phyloP scores from a whole-genome alignment of 148 eudicot genomes.

The Cornus kousa region DNA sequence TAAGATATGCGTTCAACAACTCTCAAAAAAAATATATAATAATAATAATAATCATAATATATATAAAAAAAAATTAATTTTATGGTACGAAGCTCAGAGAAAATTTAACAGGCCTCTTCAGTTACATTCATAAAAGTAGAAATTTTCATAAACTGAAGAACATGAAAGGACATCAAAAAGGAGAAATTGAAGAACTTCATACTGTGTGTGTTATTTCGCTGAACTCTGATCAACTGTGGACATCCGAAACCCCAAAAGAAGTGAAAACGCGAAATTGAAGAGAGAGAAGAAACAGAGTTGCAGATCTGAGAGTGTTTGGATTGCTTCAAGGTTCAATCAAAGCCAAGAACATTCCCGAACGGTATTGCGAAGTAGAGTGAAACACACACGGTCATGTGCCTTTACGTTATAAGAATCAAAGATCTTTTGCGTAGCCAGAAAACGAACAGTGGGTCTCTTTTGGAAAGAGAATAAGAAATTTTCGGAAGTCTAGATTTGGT shows the following conservation, averaged over 20 bases:
- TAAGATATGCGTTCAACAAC: neutral
- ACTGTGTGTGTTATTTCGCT: neutral
- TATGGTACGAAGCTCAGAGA: neutral
- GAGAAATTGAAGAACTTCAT: neutral
- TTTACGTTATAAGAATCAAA: neutral
- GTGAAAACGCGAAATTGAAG: neutral
- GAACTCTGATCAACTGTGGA: neutral
- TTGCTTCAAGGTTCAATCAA: conserved; percentile 10
- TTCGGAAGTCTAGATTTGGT: no score
- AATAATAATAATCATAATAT: no score
- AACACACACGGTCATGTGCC: neutral
- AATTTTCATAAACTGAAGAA: neutral
- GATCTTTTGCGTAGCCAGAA: no score
- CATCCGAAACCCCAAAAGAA: neutral
- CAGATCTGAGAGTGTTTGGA: conserved; percentile 13
- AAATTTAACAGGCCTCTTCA: neutral
- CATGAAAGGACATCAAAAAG: neutral
- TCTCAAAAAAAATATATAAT: neutral
- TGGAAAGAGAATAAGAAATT: no score
- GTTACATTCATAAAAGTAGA: neutral
- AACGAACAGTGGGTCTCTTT: no score
- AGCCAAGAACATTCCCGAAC: conserved; percentile 13
- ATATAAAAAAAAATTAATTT: neutral
- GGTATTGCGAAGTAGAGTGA: neutral
- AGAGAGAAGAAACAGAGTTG: neutral